These are phyloP conservation scores for Pseudogymnoascus sp. DNA, from an alignment of 2,329 filamentous ascomycete species.

Conservation along the genomic window DNA sequence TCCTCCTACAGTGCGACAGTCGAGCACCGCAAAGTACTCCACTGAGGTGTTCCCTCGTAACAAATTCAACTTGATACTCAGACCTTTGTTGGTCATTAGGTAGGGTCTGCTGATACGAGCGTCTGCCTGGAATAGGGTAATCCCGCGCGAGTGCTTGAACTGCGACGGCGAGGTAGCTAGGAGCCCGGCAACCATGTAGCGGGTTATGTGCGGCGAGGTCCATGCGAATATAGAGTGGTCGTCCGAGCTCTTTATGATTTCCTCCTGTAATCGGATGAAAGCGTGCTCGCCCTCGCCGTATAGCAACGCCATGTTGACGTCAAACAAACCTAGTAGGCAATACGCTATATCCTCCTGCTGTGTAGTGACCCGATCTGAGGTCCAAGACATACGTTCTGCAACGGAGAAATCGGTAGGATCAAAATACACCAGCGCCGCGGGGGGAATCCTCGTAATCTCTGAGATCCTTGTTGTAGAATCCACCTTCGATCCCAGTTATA, in stretches of 20 bases:
- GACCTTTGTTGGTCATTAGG: background rate
- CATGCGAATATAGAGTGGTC: constrained; percentile 29
- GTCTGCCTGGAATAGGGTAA: background rate
- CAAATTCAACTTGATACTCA: background rate
- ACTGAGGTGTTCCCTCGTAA: background rate
- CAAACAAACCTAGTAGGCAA: constrained; percentile 26
- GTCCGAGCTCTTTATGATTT: constrained; percentile 27
- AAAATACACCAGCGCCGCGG: no score
- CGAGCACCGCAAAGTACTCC: background rate
- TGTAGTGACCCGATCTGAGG: no score
- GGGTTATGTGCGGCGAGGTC: background rate
- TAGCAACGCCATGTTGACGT: constrained; percentile 27
- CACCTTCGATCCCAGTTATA: no score
- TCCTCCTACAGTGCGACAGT: background rate
- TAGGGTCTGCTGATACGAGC: background rate
- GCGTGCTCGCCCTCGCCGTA: constrained; percentile 29
- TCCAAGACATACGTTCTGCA: no score
- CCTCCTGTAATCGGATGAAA: constrained; percentile 27
- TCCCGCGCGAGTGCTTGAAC: background rate
- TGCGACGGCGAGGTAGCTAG: background rate
- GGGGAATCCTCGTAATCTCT: no score
- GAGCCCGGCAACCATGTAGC: background rate
- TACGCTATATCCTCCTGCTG: no score
- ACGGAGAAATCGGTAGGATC: no score
- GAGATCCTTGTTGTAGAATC: no score